Conservation (phyloP, 192 early-diverging fungal genomes). For the Linnemannia elongata region DNA sequence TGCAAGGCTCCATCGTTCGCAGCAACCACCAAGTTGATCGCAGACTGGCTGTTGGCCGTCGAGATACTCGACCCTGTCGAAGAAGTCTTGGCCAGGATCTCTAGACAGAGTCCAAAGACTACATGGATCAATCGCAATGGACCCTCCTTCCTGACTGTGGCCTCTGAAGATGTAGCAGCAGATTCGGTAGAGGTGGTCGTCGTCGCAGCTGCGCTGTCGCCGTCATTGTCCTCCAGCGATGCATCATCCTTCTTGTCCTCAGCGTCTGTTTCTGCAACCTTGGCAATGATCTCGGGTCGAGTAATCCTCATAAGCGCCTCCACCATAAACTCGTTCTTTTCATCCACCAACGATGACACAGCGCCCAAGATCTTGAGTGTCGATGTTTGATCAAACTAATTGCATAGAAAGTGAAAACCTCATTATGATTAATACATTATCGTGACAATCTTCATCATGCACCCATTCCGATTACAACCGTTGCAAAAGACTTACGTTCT, state of each 20-base stretch:
- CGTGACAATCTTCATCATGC: background rate
- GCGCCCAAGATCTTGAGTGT: conserved; percentile 72
- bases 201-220: background rate
- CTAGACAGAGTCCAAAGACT: conserved; percentile 79
- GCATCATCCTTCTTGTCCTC: background rate
- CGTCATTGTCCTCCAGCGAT: background rate
- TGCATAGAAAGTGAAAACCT: background rate
- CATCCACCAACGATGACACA: conserved; percentile 65
- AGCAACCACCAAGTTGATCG: conserved; percentile 44
- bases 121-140: conserved; percentile 69
- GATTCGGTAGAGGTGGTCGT: background rate
- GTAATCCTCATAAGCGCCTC: conserved; percentile 55
- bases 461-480: background rate
- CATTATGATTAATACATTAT: background rate
- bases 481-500: conserved; percentile 63
- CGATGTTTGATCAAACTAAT: conserved; percentile 69
- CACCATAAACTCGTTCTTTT: conserved; percentile 60
- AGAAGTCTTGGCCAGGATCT: conserved; percentile 64
- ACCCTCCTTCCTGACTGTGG: conserved; percentile 14
- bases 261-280: background rate
- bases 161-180: background rate
- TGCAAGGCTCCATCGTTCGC: conserved; percentile 57
- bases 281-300: conserved; percentile 2
- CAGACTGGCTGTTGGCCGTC: conserved; percentile 42
- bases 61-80: conserved; percentile 27